These are phyloP conservation scores for Pichia occidentalis DNA, from an alignment of 805 yeast genomes.

Conservation along the genomic window DNA sequence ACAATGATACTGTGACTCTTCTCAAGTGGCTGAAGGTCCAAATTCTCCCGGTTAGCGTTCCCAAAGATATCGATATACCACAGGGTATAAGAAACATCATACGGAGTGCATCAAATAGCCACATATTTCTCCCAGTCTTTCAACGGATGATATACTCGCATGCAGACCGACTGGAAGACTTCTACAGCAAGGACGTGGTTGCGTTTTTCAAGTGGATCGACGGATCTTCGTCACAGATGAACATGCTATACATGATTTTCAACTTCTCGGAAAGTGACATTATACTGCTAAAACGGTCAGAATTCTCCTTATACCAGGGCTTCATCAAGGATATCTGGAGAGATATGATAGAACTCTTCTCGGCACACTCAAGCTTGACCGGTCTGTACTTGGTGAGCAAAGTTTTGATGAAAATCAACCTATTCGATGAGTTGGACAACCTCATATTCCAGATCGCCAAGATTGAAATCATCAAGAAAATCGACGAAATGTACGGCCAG, in stretches of 20 bases:
- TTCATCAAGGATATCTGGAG: slow-evolving; percentile 6
- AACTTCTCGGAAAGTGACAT: slow-evolving; percentile 10
- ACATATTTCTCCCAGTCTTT: slow-evolving; percentile 6
- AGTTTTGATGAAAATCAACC: slow-evolving; percentile 16
- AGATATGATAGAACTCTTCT: neutral
- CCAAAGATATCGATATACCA: slow-evolving; percentile 11
- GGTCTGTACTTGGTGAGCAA: slow-evolving; percentile 17
- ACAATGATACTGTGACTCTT: slow-evolving; percentile 18
- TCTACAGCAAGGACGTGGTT: slow-evolving; percentile 12
- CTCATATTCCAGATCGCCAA: slow-evolving; percentile 35
- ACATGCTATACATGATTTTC: slow-evolving; percentile 7
- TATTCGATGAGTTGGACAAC: slow-evolving; percentile 22
- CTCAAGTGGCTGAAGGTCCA: slow-evolving; percentile 22
- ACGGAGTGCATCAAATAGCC: slow-evolving; percentile 6
- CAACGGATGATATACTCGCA: slow-evolving; percentile 6
- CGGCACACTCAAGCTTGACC: neutral
- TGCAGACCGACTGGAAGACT: slow-evolving; percentile 6
- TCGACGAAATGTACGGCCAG: slow-evolving; percentile 2
- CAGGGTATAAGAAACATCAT: slow-evolving; percentile 20
- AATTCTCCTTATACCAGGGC: slow-evolving; percentile 13
- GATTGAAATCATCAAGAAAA: slow-evolving; percentile 26
- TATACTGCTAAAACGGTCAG: slow-evolving; percentile 8
- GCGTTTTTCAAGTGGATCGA: slow-evolving; percentile 8
- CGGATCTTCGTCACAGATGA: slow-evolving; percentile 6
- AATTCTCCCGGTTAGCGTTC: neutral